phyloP scores from a whole-genome alignment of 306 rosid genomes.

The Herpetospermum pedunculosum region DNA sequence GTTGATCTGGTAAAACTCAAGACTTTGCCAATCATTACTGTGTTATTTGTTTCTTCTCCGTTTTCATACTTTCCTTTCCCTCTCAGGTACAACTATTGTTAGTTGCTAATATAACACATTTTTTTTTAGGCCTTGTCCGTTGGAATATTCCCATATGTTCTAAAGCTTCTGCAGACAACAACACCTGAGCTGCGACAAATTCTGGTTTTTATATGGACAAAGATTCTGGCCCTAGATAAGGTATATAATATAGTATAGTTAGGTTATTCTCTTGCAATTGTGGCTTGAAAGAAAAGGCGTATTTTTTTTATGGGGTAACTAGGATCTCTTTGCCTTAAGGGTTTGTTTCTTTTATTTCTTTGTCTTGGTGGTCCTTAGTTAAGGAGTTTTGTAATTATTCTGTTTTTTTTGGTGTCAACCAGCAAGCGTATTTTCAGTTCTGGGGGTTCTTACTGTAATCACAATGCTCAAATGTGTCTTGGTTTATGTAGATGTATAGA shows the following conservation, averaged over 20 bases:
- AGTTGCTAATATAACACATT: conserved; percentile 7
- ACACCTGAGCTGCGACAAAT: conserved; percentile 90
- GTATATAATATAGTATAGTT: conserved; percentile 18
- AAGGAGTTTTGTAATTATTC: background rate
- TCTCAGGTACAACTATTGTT: background rate
- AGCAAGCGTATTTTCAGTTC: background rate
- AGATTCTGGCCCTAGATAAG: conserved; percentile 97
- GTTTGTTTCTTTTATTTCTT: background rate
- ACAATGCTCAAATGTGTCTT: background rate
- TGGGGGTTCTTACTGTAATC: background rate
- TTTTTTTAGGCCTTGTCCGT: conserved; percentile 72
- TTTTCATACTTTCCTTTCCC: background rate
- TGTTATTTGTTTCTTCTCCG: background rate
- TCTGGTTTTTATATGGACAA: conserved; percentile 98
- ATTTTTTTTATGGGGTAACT: background rate
- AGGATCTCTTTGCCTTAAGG: background rate
- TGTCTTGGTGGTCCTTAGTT: background rate
- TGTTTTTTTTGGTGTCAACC: background rate
- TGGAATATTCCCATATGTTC: conserved; percentile 95
- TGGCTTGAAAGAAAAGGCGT: background rate
- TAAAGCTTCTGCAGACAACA: conserved; percentile 88
- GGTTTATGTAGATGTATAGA: background rate
- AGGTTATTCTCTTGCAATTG: conserved; percentile 7
- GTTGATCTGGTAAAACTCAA: conserved; percentile 69
- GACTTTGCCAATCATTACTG: background rate